Evolutionary conservation across 306 rosid genomes (phyloP), one percentile per base, ranked within the genome.

Genomic region (Lithocarpus polystachyus): DNA sequence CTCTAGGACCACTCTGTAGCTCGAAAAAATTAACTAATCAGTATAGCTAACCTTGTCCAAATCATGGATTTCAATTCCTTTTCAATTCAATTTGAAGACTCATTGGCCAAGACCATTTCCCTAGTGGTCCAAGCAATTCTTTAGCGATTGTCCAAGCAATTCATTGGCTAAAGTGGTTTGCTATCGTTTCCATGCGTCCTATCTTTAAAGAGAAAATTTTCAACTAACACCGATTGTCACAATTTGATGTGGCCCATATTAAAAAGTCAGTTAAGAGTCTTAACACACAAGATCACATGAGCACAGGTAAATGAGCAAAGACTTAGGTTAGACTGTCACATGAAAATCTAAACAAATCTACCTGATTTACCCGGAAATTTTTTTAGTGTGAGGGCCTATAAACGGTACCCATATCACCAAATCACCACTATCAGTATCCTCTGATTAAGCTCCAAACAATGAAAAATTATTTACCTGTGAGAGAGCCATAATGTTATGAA

Each of bases 1-100:
- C 51, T 79, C 87, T 77, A 80, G 84, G 87, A 84, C 77, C 77
- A 75, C 45, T 19, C 51, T 35, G 77, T 20, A 37, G 54, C 67
- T 56, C 70, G 54, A 71, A 72, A 67, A 73, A 69, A 53, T 68
- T 68, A 29, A 67, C 48, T 22, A 55, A 73, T 81, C 69, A 11
- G 28, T 40, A 45, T 31, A 53, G 71, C 73, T 56, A 51, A 68
- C 53, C 37, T 22, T 57, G 62, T 15, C 55, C 56, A 65, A 68
- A 68, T 73, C 64, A 18, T 28, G 33, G 5, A 74, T 71, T 40
- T 70, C 26, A 18, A 60, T 19, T 76, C 75, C 40, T 73, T 68
- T 43, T 19, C 31, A 53, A 55, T 22, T 56, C 67, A 73, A 4
- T 73, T 68, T 40, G 73, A 20, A 73, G 45, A 20, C 76, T 45